Conservation (phyloP, 2,329 filamentous ascomycete species). For the Trichoderma polysporum region DNA sequence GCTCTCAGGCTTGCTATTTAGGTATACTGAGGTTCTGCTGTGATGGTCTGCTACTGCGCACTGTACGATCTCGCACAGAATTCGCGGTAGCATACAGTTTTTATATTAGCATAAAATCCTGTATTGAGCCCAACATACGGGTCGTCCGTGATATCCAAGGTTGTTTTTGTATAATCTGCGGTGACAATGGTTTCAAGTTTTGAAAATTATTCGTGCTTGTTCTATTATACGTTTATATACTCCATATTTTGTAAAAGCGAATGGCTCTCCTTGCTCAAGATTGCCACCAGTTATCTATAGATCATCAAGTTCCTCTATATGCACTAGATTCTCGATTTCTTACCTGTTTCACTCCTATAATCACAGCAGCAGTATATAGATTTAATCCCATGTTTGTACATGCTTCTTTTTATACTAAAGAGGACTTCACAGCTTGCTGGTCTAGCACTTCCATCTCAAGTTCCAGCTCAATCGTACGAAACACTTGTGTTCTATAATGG, state of each 20-base stretch:
- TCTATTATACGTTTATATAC: too few species aligned
- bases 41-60: not conserved
- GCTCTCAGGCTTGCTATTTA: not conserved
- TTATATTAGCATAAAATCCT: not conserved
- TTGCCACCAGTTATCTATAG: not conserved
- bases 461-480: too few species aligned
- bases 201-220: too few species aligned
- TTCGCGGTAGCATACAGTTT: not conserved
- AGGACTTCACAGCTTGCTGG: not conserved
- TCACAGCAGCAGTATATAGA: not conserved
- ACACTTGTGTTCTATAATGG: not conserved
- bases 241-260: not conserved
- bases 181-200: not conserved
- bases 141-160: not conserved
- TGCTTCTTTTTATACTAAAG: not conserved
- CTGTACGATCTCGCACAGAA: not conserved
- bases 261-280: not conserved
- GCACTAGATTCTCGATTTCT: not conserved
- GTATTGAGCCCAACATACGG: not conserved
- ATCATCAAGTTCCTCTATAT: too few species aligned
- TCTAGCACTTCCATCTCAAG: not conserved
- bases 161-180: not conserved
- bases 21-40: not conserved
- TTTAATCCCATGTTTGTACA: not conserved
- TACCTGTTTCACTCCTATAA: not conserved